Percentiles rank a stretch among this genome's conserved stretches.
phyloP scores from a whole-genome alignment of 805 yeast genomes.

The Danielozyma ontarioensis region DNA sequence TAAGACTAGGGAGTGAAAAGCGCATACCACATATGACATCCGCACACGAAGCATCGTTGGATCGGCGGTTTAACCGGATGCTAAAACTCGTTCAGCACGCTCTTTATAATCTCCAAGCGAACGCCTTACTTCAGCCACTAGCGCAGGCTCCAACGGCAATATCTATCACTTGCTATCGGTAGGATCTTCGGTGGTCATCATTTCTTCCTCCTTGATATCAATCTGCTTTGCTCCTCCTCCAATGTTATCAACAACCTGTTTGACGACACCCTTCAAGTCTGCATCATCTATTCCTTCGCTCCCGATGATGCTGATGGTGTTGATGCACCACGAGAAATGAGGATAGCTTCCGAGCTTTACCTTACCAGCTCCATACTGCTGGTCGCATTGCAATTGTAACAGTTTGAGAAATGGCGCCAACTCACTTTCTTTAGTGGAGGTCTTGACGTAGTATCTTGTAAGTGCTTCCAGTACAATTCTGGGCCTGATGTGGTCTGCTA shows the following conservation, averaged over 20 bases:
- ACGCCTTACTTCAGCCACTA: too few species aligned
- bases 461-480: conserved; percentile 17
- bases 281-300: conserved; percentile 25
- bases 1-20: too few species aligned
- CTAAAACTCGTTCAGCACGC: too few species aligned
- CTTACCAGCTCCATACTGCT: conserved; percentile 19
- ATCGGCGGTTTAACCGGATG: too few species aligned
- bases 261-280: conserved; percentile 41
- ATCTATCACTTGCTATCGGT: too few species aligned
- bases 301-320: conserved; percentile 74
- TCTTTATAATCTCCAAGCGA: too few species aligned
- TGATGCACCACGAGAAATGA: conserved; percentile 57
- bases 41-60: too few species aligned
- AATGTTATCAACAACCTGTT: conserved; percentile 40
- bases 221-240: conserved; percentile 53
- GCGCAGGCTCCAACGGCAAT: too few species aligned
- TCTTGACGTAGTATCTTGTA: conserved; percentile 55
- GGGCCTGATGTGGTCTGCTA: conserved; percentile 28
- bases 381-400: conserved; percentile 41
- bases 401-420: conserved; percentile 60
- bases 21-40: too few species aligned
- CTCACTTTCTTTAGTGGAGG: conserved; percentile 55
- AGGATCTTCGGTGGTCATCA: conserved; percentile 26
- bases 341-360: conserved; percentile 85
- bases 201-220: conserved; percentile 50